phyloP scores from a whole-genome alignment of 345 rosid species.

The Hibiscus mutabilis region DNA sequence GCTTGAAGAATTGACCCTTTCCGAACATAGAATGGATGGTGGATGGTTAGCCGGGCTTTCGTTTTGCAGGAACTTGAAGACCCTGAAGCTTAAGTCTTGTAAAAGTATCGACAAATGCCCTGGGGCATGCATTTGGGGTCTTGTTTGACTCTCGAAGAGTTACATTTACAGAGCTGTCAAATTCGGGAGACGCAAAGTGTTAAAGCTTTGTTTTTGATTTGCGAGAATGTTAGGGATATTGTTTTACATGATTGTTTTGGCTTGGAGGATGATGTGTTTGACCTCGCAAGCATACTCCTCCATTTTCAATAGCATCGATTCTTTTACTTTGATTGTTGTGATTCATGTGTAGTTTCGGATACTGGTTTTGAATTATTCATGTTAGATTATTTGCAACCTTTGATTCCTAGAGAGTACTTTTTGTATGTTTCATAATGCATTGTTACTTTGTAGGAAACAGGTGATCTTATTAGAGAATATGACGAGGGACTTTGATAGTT shows the following conservation, averaged over 20 bases:
- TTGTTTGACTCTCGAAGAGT: conserved; percentile 48
- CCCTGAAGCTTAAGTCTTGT: conserved; percentile 49
- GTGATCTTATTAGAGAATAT: background rate
- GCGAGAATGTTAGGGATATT: conserved; percentile 45
- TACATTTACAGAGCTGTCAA: conserved; percentile 49
- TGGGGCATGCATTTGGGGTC: conserved; percentile 42
- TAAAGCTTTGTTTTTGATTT: conserved; percentile 45
- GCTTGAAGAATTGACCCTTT: conserved; percentile 55
- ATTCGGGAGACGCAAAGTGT: conserved; percentile 34
- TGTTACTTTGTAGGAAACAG: background rate
- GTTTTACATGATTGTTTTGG: conserved; percentile 60
- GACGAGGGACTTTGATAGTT: background rate
- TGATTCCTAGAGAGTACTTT: background rate
- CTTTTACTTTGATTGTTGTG: background rate
- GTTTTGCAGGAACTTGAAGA: conserved; percentile 53
- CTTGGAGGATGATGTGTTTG: conserved; percentile 44
- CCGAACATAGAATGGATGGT: conserved; percentile 58
- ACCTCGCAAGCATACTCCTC: conserved; percentile 21
- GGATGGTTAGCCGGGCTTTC: conserved; percentile 62
- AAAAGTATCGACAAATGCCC: conserved; percentile 44
- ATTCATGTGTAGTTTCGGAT: background rate
- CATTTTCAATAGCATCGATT: background rate
- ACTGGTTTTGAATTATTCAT: background rate
- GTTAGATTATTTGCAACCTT: background rate
- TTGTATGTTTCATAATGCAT: background rate